Conservation (phyloP, 257 asterid species). For the Solanum verrucosum region DNA sequence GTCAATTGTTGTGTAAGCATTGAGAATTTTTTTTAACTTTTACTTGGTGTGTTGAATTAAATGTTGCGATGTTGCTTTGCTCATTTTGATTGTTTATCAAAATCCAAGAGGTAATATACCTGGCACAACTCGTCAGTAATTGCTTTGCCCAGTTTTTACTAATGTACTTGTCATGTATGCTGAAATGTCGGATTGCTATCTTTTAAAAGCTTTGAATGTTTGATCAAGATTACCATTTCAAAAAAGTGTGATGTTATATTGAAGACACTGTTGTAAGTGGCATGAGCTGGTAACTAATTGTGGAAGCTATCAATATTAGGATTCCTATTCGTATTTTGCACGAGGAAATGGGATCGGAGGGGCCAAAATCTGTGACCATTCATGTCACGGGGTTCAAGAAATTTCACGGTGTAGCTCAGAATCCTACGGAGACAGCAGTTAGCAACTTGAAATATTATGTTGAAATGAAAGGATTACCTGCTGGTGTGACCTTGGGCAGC, state of each 20-base stretch:
- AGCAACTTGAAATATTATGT: slow-evolving; percentile 30
- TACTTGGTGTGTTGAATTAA: neutral
- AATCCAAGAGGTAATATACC: neutral
- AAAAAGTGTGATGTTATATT: neutral
- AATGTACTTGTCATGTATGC: neutral
- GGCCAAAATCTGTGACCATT: slow-evolving; percentile 28
- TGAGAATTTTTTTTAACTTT: neutral
- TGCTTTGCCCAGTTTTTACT: neutral
- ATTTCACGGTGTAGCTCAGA: slow-evolving; percentile 43
- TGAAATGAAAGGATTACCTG: slow-evolving; percentile 28
- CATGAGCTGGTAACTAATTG: neutral
- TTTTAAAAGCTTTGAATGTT: neutral
- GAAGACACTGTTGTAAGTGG: neutral
- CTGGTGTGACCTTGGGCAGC: slow-evolving; percentile 33
- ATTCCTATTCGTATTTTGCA: slow-evolving; percentile 1
- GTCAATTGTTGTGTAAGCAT: neutral
- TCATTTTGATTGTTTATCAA: neutral
- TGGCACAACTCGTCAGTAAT: neutral
- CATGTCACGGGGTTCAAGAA: slow-evolving; percentile 62
- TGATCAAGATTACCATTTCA: neutral
- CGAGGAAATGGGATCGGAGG: slow-evolving; percentile 51
- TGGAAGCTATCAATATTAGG: neutral
- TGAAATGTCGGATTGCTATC: neutral
- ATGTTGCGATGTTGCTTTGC: neutral
- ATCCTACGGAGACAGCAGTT: slow-evolving; percentile 43